A percentile compares a stretch with the other conserved stretches of the same genome.
Conservation (phyloP, 768 basidiomycete genomes). For the Cystofilobasidium bisporidii region DNA sequence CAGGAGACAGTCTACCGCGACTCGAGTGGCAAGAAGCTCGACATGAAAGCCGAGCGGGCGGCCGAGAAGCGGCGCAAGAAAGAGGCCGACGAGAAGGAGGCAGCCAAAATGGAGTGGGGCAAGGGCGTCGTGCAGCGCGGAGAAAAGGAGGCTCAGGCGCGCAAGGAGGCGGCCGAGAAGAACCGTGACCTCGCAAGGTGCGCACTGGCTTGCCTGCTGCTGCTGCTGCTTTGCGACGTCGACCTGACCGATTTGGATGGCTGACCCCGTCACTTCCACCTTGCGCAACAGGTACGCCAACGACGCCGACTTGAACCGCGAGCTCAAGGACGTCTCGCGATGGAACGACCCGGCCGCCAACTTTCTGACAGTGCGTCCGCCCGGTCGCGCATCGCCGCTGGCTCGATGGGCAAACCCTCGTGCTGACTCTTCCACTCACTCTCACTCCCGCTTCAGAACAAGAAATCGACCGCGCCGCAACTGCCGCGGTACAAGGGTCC, state of each 20-base stretch:
- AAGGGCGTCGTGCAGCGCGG: slow-evolving; percentile 86
- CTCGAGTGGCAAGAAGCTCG: slow-evolving; percentile 73
- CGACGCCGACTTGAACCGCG: slow-evolving; percentile 75
- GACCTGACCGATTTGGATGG: too few relatives aligned
- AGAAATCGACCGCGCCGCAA: slow-evolving; percentile 57
- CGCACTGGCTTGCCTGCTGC: slow-evolving; percentile 23
- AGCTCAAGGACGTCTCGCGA: slow-evolving; percentile 64
- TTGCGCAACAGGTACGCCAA: slow-evolving; percentile 50
- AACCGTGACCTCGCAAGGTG: slow-evolving; percentile 59
- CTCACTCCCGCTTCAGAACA: slow-evolving; percentile 34
- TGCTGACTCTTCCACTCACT: not conserved
- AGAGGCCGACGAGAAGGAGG: slow-evolving; percentile 70
- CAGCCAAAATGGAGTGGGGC: slow-evolving; percentile 90
- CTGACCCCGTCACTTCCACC: not conserved
- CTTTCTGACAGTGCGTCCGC: slow-evolving; percentile 66
- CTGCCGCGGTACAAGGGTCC: slow-evolving; percentile 77
- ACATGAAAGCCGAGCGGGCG: slow-evolving; percentile 71
- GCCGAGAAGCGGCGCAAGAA: slow-evolving; percentile 73
- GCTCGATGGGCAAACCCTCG: not conserved
- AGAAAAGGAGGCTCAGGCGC: slow-evolving; percentile 57
- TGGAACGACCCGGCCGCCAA: slow-evolving; percentile 99
- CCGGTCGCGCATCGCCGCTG: too few relatives aligned
- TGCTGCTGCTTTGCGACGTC: too few relatives aligned
- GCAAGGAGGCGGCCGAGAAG: slow-evolving; percentile 60
- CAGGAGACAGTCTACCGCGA: slow-evolving; percentile 95